Base-by-base conservation (phyloP, 345 rosid species). In the Geranium brycei region DNA sequence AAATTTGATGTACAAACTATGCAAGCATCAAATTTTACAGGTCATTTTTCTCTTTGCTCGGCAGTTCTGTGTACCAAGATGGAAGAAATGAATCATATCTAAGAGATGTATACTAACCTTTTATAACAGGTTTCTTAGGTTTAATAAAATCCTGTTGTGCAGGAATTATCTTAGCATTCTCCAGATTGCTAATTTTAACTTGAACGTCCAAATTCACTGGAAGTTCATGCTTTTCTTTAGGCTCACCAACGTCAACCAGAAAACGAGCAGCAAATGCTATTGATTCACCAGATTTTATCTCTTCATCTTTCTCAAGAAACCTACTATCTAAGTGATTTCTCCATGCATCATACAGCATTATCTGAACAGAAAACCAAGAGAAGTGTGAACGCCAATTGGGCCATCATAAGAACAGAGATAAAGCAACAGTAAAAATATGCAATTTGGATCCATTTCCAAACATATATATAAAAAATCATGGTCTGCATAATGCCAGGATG, bases 241-340 rank as follows among this genome's bases (percentile, higher is more conserved):
- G 69, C 64, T 82, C 87, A 68, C 79, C 82, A 28, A 84, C 63
- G 30, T 80, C 75, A 59, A 82, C 92, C 75, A 82, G 56, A 47
- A 47, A 47, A 75, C 82, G 71, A 70, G 74, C 69, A 63, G 69
- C 76, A 58, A 84, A 76, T 47, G 62, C 41, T 57, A 82, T 57
- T 55, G 81, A 73, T 74, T 75, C 81, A 23, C 84, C 82, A 15
- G 77, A 72, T 60, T 72, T 66, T 72, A 86, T 68, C 32, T 60
- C 66, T 72, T 86, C 82, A 41, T 77, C 82, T 64, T 77, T 86
- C 71, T 75, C 77, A 63, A 82, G 83, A 72, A 68, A 81, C 66
- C 82, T 79, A 71, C 75, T 71, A 32, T 58, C 63, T 57, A 82
- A 60, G 35, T 71, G 64, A 41, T 67, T 78, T 73, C 70, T 66